Base-by-base conservation (phyloP, 2,329 filamentous ascomycete species). In the Triangularia setosa region DNA sequence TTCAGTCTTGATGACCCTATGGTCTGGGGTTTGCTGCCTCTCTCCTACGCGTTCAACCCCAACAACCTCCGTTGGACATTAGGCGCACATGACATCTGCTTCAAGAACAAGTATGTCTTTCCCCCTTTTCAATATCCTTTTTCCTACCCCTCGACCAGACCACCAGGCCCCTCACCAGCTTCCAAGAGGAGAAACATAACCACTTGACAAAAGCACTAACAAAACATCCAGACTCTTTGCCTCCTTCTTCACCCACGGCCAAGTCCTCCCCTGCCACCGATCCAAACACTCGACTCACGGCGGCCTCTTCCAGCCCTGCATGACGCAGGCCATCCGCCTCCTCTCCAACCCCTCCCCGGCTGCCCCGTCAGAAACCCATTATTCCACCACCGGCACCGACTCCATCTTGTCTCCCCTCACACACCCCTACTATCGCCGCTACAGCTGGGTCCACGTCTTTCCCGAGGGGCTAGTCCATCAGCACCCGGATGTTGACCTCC, bases 401-500 rank as follows among this genome's bases (percentile, higher is more conserved):
- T 78, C 77, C 40, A 90, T 92, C 74, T 80, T 84, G 0, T 85
- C 91, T 0, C 92, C 93, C 0, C 88, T 92, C 1, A 84, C 87
- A 57, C 93, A 90, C 74, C 76, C 85, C 1, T 83, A 79, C 68
- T 88, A 92, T 71, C 66, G 68, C 40, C 87, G 86, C 55, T 84
- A 91, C 75, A 86, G 87, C 54, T 99, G 95, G 95, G 81, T 99
- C 3, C 95, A 99, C 76, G 90, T 98, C 62, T 98, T 98, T 76
- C 95, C 95, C 12, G 95, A 99, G 78, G 95, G 93, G 57, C 92
- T 91, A 76, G 92, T 97, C 55, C 93, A 98, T 77, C 95, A 99
- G 78, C 88, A 92, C 69, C 85, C 90, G 1, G 81, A 87, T 52
- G 87, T 88, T 71, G 87, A 89, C 7, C 89, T 98, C 82, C 90